Base-by-base conservation (phyloP, 2,329 filamentous ascomycete species). In the Rutstroemia sydowiana region DNA sequence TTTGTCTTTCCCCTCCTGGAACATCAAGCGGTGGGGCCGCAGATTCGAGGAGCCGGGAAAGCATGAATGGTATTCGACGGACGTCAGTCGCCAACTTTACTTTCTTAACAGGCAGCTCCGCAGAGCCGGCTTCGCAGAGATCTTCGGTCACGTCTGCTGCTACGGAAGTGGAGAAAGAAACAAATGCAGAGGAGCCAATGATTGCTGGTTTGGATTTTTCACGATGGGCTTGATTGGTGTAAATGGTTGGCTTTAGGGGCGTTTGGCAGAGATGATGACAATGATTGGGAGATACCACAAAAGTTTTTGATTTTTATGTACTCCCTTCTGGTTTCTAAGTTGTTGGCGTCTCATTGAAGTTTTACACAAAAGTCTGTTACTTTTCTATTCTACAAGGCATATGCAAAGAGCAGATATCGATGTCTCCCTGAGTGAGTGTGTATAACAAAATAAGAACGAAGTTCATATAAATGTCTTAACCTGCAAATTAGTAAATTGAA, bases 41-140 rank as follows among this genome's bases (percentile, higher is more conserved):
- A 14, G 57, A 59, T 14, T 16, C 74, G 2, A 66, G 68, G 58
- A 76, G 74, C 18, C 73, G 82, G 13, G 81, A 84, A 58, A 84
- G 79, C 60, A 74, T 84, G 45, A 79, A 69, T 59, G 81, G 76
- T 59, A 70, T 85, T 36, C 73, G 81, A 46, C 72, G 81, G 53
- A 76, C 80, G n/a, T 84, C 80, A 31, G 80, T 84, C 2, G 81
- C 79, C 5, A 85, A 81, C 2, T 84, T 84, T 63, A 85, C 80
- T 1, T 84, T 84, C 62, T 78, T 84, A 58, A 77, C 77, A 2
- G 76, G 69, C 54, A 73, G 74, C 54, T 73, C 74, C 5, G 80
- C 74, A 63, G 79, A 83, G 56, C 72, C 75, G 57, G 71, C 58
- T 9, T 81, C 78, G 48, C 79, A 83, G 67, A 73, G 80, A 39